Percentiles rank a stretch among this genome's conserved stretches.
Conservation (phyloP, 768 basidiomycete species). For the Multifurca ochricompacta region DNA sequence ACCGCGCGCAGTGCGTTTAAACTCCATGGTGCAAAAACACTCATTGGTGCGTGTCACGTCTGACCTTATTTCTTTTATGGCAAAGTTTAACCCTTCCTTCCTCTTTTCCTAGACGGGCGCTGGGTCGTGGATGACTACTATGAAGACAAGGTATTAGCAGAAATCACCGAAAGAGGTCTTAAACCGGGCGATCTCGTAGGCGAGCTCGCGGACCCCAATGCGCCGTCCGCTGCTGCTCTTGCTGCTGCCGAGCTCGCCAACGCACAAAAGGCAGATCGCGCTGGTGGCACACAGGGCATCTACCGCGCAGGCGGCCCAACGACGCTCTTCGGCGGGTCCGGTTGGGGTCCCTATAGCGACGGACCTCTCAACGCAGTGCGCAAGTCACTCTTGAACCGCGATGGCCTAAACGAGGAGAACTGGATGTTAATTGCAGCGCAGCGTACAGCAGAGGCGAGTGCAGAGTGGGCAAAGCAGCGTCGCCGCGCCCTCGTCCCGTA, state of each 20-base stretch:
- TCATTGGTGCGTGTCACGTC: constrained; percentile 51
- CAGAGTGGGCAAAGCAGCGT: constrained; percentile 55
- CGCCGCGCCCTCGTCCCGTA: constrained; percentile 44
- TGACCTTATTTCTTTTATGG: neutral
- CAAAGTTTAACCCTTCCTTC: neutral
- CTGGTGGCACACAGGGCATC: constrained; percentile 51
- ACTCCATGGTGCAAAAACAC: constrained; percentile 86
- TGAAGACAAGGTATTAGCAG: constrained; percentile 73
- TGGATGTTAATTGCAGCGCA: constrained; percentile 84
- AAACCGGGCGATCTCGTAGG: constrained; percentile 78
- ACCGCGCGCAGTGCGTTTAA: constrained; percentile 92
- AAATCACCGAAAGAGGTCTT: constrained; percentile 73
- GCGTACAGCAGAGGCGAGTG: constrained; percentile 53
- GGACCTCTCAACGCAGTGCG: constrained; percentile 79
- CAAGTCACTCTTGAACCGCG: constrained; percentile 69
- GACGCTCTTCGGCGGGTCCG: constrained; percentile 79
- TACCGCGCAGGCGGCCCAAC: constrained; percentile 91
- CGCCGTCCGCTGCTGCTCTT: constrained; percentile 43
- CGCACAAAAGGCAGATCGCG: constrained; percentile 35
- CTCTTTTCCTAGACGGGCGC: constrained; percentile 55
- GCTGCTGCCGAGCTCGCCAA: constrained; percentile 36
- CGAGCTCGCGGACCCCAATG: constrained; percentile 58
- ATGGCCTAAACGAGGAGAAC: constrained; percentile 80
- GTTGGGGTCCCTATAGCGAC: constrained; percentile 84
- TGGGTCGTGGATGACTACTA: constrained; percentile 97